Base-by-base conservation (phyloP, 2,329 filamentous ascomycete genomes). In the Diaporthe caulivora region DNA sequence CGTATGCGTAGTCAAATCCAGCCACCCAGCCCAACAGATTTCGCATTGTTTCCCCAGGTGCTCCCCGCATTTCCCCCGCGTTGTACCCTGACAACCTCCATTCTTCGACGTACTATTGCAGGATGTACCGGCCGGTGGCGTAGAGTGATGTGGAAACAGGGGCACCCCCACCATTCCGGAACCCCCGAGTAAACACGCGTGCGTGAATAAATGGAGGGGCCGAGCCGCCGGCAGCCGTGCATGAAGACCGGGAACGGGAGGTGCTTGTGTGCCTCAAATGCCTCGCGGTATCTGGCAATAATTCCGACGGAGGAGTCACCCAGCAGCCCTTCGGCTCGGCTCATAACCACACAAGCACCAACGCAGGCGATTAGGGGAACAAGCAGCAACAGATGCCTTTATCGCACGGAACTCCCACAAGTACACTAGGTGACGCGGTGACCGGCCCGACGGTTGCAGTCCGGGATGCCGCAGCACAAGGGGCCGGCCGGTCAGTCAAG, bases 401-500 rank as follows among this genome's bases (percentile, higher is more conserved):
- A 31, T 37, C 54, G 34, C 54, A 57, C 7, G 55, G 2, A 26
- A 18, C 21, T 11, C n/a, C 34, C 55, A n/a, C 8, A 8, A 17
- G 10, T 34, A 40, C 34, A 40, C 34, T 21, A n/a, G 34, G 34
- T 13, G 34, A 40, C 8, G 15, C 55, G 9, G 15, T 10, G 11
- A 3, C 34, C 55, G 55, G n/a, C 34, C n/a, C 54, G 29, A 21
- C 55, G n/a, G n/a, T 8, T 18, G 21, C 55, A 31, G n/a, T 18
- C 34, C 31, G 21, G 29, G 54, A 57, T 29, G 21, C 29, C 29
- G 1, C 54, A 57, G 29, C 54, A 37, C 15, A 57, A 2, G 54
- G 54, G 21, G 10, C 18, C 34, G 34, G 55, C 9, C 55, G 31
- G 34, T n/a, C n/a, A 17, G 55, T 70, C 40, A 78, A 77, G 72